phyloP scores from a whole-genome alignment of 2,329 filamentous ascomycete genomes.

The Polytolypa hystricis region DNA sequence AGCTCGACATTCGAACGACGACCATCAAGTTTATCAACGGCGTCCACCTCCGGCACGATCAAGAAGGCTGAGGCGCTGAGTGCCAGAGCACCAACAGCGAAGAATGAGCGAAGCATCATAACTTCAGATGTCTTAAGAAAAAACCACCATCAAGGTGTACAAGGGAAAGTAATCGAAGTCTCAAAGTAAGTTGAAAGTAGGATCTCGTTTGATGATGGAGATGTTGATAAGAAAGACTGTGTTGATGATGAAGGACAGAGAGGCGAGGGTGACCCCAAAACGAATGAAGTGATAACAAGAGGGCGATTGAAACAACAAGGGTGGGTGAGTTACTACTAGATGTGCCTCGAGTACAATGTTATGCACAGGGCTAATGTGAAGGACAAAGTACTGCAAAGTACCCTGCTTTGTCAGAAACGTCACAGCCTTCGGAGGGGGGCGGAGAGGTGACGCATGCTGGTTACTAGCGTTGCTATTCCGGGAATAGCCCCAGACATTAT shows the following conservation, averaged over 20 bases:
- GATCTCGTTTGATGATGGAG: background rate
- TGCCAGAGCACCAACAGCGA: conserved; percentile 24
- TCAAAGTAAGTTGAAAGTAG: background rate
- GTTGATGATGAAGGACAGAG: background rate
- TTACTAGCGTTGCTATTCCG: too few relatives aligned
- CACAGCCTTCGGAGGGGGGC: too few relatives aligned
- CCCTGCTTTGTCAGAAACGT: too few relatives aligned
- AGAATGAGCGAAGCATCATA: conserved; percentile 28
- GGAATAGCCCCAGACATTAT: too few relatives aligned
- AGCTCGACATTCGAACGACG: conserved; percentile 20
- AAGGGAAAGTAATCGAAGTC: background rate
- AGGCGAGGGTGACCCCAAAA: background rate
- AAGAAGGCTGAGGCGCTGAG: conserved; percentile 27
- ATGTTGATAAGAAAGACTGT: background rate
- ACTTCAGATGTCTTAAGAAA: conserved; percentile 5
- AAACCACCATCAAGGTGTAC: background rate
- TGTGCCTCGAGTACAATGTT: too few relatives aligned
- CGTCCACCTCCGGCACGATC: conserved; percentile 20
- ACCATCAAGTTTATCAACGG: background rate
- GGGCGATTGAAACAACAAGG: too few relatives aligned
- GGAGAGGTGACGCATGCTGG: too few relatives aligned
- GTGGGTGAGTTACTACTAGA: too few relatives aligned
- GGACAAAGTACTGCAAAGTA: too few relatives aligned
- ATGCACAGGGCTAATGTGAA: too few relatives aligned
- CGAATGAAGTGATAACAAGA: too few relatives aligned